phyloP scores from a whole-genome alignment of 78 protist species.

The Fonticula alba region DNA sequence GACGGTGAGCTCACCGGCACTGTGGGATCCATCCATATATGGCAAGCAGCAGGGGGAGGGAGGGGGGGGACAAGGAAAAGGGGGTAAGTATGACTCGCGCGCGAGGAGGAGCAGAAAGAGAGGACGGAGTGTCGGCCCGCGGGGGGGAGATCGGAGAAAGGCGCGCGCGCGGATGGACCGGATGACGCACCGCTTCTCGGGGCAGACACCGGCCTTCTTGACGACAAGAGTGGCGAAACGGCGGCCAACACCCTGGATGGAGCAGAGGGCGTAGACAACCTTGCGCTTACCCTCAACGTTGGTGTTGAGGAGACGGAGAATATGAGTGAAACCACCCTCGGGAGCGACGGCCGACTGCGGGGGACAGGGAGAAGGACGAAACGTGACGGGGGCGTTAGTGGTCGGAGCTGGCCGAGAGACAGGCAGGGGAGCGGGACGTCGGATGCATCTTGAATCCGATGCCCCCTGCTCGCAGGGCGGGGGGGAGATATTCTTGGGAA shows the following conservation, averaged over 20 bases:
- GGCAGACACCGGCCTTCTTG: slow-evolving; percentile 91
- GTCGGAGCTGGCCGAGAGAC: too few relatives aligned
- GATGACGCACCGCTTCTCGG: slow-evolving; percentile 69
- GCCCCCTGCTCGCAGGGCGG: too few relatives aligned
- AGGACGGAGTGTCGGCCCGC: not conserved
- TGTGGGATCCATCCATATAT: too few relatives aligned
- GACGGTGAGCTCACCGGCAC: slow-evolving; percentile 88
- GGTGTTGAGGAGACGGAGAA: slow-evolving; percentile 93
- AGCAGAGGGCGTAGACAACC: slow-evolving; percentile 76
- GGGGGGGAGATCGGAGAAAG: not conserved
- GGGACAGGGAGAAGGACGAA: too few relatives aligned
- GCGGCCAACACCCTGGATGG: slow-evolving; percentile 94
- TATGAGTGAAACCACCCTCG: slow-evolving; percentile 65
- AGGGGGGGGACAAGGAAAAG: too few relatives aligned
- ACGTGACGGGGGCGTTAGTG: too few relatives aligned
- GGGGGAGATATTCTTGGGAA: too few relatives aligned
- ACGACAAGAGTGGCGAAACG: slow-evolving; percentile 80
- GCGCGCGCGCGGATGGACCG: too few relatives aligned
- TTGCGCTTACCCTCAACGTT: slow-evolving; percentile 84
- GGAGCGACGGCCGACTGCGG: slow-evolving; percentile 23
- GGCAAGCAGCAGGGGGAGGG: too few relatives aligned
- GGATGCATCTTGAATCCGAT: too few relatives aligned
- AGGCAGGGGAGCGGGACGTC: too few relatives aligned
- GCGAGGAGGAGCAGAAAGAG: not conserved
- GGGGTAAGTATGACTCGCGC: too few relatives aligned